These are phyloP conservation scores for Asterophora parasitica DNA, from an alignment of 768 basidiomycete genomes.

Conservation along the genomic window DNA sequence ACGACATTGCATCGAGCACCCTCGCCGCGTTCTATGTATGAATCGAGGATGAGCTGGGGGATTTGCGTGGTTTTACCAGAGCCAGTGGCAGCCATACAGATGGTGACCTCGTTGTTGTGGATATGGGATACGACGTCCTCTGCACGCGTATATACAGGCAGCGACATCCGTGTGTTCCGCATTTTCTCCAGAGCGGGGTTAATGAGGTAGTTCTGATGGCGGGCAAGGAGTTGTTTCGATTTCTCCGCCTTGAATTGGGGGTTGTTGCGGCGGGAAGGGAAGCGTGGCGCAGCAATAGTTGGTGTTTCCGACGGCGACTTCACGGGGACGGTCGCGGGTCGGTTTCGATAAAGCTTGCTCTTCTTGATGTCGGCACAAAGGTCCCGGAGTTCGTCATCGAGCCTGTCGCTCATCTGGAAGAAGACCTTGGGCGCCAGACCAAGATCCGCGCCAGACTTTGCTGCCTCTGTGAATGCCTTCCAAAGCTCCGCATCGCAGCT, in stretches of 20 bases:
- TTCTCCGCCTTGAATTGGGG: conserved; percentile 38
- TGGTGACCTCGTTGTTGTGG: conserved; percentile 73
- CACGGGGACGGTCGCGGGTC: conserved; percentile 34
- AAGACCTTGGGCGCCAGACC: conserved; percentile 66
- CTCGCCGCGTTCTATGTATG: conserved; percentile 69
- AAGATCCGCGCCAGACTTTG: conserved; percentile 61
- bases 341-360: conserved; percentile 61
- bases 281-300: neutral
- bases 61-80: conserved; percentile 95
- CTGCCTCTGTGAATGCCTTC: conserved; percentile 59
- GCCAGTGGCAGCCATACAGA: conserved; percentile 86
- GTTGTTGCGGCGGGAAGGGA: conserved; percentile 20
- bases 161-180: conserved; percentile 56
- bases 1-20: conserved; percentile 86
- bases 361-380: conserved; percentile 62
- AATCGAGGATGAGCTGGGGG: conserved; percentile 87
- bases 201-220: conserved; percentile 52
- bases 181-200: conserved; percentile 62
- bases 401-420: conserved; percentile 55
- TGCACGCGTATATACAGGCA: conserved; percentile 74
- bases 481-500: conserved; percentile 79
- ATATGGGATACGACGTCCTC: conserved; percentile 67
- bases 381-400: conserved; percentile 70
- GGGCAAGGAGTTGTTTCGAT: conserved; percentile 51
- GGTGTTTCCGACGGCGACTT: neutral